Evolutionary conservation across 176 grass and related monocot genomes (phyloP).

Genomic region (Rhynchospora tenuis): DNA sequence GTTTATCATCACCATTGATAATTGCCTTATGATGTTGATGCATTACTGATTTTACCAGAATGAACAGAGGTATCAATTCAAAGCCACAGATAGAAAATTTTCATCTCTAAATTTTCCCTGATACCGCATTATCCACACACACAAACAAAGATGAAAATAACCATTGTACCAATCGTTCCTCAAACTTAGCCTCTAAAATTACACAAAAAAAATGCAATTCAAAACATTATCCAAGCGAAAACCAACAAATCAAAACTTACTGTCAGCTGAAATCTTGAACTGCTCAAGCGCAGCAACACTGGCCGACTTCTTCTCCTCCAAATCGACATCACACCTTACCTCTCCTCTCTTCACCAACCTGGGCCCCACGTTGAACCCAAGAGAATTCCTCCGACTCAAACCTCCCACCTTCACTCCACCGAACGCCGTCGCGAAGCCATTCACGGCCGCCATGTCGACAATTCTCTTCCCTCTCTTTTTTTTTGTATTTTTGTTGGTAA

Average conservation of each 20-base stretch:
- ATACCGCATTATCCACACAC: neutral
- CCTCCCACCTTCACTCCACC: conserved; percentile 17
- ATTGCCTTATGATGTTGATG: neutral
- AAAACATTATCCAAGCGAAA: neutral
- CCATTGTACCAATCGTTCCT: neutral
- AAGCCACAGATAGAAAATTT: neutral
- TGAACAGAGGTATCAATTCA: neutral
- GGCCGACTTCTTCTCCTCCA: conserved; percentile 39
- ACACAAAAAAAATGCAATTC: neutral
- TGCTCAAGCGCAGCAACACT: conserved; percentile 74
- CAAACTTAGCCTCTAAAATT: neutral
- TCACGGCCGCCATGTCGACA: conserved; percentile 41
- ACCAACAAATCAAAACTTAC: conserved; percentile 38
- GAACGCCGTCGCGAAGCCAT: conserved; percentile 33
- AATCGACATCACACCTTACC: conserved; percentile 62
- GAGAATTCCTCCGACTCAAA: conserved; percentile 4
- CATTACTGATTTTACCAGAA: neutral
- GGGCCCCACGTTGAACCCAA: conserved; percentile 22
- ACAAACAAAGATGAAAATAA: neutral
- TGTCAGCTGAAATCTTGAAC: conserved; percentile 97
- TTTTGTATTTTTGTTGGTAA: neutral
- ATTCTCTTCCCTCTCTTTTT: neutral
- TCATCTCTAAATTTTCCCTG: neutral
- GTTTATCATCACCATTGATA: neutral
- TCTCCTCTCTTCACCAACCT: conserved; percentile 17